phyloP scores from a whole-genome alignment of 768 basidiomycete species.

The Auricularia cornea region DNA sequence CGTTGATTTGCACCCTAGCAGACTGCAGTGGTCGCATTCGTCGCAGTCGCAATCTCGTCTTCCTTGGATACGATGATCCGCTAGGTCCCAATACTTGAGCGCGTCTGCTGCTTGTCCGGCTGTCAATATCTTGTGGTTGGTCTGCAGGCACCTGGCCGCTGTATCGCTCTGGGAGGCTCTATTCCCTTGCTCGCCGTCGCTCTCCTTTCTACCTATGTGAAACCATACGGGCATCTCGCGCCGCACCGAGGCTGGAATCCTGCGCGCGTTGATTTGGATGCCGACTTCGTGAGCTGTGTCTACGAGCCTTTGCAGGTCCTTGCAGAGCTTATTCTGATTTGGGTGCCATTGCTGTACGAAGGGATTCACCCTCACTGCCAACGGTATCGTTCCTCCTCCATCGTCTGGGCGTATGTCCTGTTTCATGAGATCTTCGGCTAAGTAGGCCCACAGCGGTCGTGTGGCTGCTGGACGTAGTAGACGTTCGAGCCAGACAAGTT shows the following conservation, averaged over 20 bases:
- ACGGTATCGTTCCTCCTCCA: not conserved
- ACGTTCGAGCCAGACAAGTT: not conserved
- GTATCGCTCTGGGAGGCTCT: not conserved
- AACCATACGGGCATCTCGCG: not conserved
- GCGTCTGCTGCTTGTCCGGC: not conserved
- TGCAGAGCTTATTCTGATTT: not conserved
- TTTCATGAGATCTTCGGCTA: not conserved
- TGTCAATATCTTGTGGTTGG: not conserved
- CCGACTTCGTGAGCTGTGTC: not conserved
- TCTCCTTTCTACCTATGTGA: not conserved
- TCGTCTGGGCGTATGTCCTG: not conserved
- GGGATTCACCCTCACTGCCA: not conserved
- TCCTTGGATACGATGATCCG: not conserved
- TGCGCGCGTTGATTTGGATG: not conserved
- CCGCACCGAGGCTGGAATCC: not conserved
- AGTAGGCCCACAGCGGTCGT: not conserved
- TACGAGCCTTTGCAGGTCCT: not conserved
- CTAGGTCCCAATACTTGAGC: conserved; percentile 16
- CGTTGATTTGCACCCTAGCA: not conserved
- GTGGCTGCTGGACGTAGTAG: not conserved
- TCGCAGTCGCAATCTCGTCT: not conserved
- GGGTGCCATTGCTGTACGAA: not conserved
- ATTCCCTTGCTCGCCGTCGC: too few relatives aligned
- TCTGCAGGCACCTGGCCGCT: not conserved
- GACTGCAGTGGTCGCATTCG: not conserved